Percentiles rank a stretch among this genome's conserved stretches.
These are phyloP conservation scores for Usnea hakonensis DNA, from an alignment of 495 filamentous ascomycete genomes.

Conservation along the genomic window DNA sequence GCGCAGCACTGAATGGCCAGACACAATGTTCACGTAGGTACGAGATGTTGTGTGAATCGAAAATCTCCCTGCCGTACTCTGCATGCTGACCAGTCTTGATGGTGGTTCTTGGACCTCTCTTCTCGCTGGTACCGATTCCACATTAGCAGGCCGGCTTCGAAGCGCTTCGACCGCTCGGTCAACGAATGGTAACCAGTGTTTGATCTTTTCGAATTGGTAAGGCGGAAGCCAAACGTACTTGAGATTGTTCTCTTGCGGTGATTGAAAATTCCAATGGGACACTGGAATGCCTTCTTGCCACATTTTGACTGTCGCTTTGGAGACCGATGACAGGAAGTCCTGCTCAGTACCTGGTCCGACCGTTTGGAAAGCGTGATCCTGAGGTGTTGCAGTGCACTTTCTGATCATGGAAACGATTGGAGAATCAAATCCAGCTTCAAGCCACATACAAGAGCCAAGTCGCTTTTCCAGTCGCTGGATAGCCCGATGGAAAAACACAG, in stretches of 20 bases:
- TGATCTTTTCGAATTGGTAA: conserved; percentile 17
- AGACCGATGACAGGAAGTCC: conserved; percentile 18
- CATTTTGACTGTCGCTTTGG: conserved; percentile 22
- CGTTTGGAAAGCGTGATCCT: conserved; percentile 14
- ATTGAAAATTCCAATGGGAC: conserved; percentile 22
- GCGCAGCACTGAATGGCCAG: conserved; percentile 24
- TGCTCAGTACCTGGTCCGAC: conserved; percentile 2
- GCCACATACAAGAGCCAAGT: conserved; percentile 28
- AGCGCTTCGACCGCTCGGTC: conserved; percentile 10
- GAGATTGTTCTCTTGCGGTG: conserved; percentile 1
- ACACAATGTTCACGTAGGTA: conserved; percentile 11
- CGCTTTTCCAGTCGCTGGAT: conserved; percentile 25
- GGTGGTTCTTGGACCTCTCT: background rate
- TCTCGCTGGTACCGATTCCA: background rate
- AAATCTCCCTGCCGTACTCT: background rate
- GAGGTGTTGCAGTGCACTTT: conserved; percentile 7
- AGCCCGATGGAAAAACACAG: conserved; percentile 32
- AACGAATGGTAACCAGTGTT: conserved; percentile 14
- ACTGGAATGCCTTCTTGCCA: conserved; percentile 25
- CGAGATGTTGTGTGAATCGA: conserved; percentile 2
- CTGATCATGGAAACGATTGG: conserved; percentile 30
- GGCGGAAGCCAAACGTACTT: conserved; percentile 17
- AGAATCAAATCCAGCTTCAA: conserved; percentile 33
- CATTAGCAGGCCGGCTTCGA: background rate
- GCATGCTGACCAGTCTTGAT: background rate